These are phyloP conservation scores for Chrysophaeum taylorii DNA, from an alignment of 352 stramenopile genomes.

Conservation along the genomic window DNA sequence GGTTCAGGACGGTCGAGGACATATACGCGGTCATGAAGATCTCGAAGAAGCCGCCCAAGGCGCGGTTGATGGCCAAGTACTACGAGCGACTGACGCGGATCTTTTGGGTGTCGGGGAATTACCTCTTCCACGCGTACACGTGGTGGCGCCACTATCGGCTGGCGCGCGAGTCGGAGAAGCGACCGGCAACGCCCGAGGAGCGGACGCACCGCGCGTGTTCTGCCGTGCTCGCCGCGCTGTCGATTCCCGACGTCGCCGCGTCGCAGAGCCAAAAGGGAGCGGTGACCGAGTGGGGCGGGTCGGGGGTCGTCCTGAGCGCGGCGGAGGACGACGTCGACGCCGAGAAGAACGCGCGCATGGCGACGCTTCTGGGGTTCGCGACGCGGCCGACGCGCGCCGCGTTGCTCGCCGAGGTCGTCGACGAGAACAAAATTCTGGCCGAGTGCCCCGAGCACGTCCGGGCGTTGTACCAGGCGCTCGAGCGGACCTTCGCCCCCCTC, in stretches of 20 bases:
- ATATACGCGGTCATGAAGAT: slow-evolving; percentile 92
- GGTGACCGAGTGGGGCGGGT: slow-evolving; percentile 34
- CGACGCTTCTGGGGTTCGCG: slow-evolving; percentile 77
- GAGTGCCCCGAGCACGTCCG: slow-evolving; percentile 51
- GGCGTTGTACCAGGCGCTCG: slow-evolving; percentile 56
- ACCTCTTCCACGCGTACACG: slow-evolving; percentile 92
- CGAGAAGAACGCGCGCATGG: slow-evolving; percentile 85
- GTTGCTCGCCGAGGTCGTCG: slow-evolving; percentile 72
- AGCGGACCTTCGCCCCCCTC: slow-evolving; percentile 56
- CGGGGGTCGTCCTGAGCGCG: slow-evolving; percentile 42
- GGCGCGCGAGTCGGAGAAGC: slow-evolving; percentile 63
- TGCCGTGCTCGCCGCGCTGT: slow-evolving; percentile 80
- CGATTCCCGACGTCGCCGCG: slow-evolving; percentile 56
- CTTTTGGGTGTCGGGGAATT: slow-evolving; percentile 91
- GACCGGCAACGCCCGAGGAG: slow-evolving; percentile 61
- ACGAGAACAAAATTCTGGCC: slow-evolving; percentile 42
- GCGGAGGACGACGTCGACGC: slow-evolving; percentile 57
- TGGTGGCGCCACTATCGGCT: slow-evolving; percentile 88
- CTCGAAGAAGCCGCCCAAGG: slow-evolving; percentile 59
- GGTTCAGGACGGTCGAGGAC: slow-evolving; percentile 95
- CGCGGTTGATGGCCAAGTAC: slow-evolving; percentile 89
- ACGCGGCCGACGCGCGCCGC: slow-evolving; percentile 71
- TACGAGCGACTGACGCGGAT: slow-evolving; percentile 94
- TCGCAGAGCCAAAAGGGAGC: slow-evolving; percentile 15
- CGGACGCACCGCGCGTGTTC: slow-evolving; percentile 68